Base-by-base conservation (phyloP, 495 filamentous ascomycete species). In the Stereocaulon alpinum region DNA sequence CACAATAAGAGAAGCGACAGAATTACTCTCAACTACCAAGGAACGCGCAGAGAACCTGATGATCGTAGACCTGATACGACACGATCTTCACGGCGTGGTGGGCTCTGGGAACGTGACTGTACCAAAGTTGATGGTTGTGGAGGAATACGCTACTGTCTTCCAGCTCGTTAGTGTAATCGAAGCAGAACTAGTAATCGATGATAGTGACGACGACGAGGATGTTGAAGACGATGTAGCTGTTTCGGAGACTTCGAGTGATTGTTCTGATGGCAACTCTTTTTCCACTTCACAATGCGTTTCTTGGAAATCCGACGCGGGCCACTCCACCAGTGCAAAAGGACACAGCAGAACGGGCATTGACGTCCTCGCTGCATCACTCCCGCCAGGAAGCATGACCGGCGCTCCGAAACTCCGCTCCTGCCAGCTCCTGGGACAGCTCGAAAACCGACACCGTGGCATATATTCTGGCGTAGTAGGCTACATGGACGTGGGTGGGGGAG, bases 41-140 rank as follows among this genome's bases (percentile, higher is more conserved):
- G 93, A 96, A 67, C 85, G 84, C 65, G 91, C 93, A 14, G 93
- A 98, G 72, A 96, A 96, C 66, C 80, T 98, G 7, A 98, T 98
- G 93, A 96, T 98, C 61, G 90, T 95, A 1, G 93, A 96, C 72
- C 76, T 98, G 6, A 90, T 95, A 32, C 80, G 92, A 0, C 92
- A 96, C 68, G 93, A 98, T 70, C 76, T 98, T 22, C 87, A 92
- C 69, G 81, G 83, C 40, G 83, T 95, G 37, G 86, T 84, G 57
- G 86, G 86, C 6, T 76, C 84, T 4, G 86, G 84, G 0, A 78
- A 82, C 55, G 80, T 84, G 1, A 66, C 69, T 20, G 88, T 95
- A 0, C 68, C 72, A 4, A 81, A 89, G 53, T 76, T 96, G 11
- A 84, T 96, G 67, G 76, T 80, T 40, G 87, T 96, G 6, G 93